Percentiles rank a stretch among this genome's conserved stretches.
Evolutionary conservation across 768 basidiomycete genomes (phyloP).

Genomic region (Pleurotus tuoliensis): DNA sequence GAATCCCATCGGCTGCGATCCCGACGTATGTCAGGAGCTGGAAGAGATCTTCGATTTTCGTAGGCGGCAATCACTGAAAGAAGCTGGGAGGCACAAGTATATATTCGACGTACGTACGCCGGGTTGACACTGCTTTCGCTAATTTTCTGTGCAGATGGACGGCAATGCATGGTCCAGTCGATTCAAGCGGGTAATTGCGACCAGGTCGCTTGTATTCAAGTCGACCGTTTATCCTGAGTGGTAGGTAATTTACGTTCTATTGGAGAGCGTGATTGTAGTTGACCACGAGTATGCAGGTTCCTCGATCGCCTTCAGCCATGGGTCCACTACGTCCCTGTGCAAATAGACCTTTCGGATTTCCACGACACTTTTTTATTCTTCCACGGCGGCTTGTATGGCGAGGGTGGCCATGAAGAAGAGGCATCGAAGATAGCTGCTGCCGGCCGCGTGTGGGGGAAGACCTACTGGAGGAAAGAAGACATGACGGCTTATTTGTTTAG

Average conservation of each 20-base stretch:
- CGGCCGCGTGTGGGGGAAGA: slow-evolving; percentile 54
- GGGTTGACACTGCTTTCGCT: neutral
- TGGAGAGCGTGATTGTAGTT: neutral
- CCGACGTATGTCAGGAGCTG: slow-evolving; percentile 34
- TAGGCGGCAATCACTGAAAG: slow-evolving; percentile 27
- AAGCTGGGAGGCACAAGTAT: slow-evolving; percentile 50
- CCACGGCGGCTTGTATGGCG: slow-evolving; percentile 50
- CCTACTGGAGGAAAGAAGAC: slow-evolving; percentile 60
- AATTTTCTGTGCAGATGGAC: slow-evolving; percentile 31
- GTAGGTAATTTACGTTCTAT: slow-evolving; percentile 21
- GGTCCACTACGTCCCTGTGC: slow-evolving; percentile 72
- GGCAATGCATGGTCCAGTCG: slow-evolving; percentile 57
- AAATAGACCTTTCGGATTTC: slow-evolving; percentile 59
- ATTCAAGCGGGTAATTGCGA: slow-evolving; percentile 53
- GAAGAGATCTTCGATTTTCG: slow-evolving; percentile 40
- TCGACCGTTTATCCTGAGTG: slow-evolving; percentile 62
- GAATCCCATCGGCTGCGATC: slow-evolving; percentile 33
- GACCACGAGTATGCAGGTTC: slow-evolving; percentile 10
- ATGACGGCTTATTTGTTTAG: slow-evolving; percentile 56
- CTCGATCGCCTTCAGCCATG: slow-evolving; percentile 41
- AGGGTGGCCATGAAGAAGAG: slow-evolving; percentile 53
- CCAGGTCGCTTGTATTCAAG: slow-evolving; percentile 56
- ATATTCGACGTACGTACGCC: slow-evolving; percentile 35
- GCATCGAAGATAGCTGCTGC: slow-evolving; percentile 52
- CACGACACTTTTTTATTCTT: slow-evolving; percentile 74